Evolutionary conservation across 257 asterid genomes (phyloP).

Genomic region (Solanum clarkiae): DNA sequence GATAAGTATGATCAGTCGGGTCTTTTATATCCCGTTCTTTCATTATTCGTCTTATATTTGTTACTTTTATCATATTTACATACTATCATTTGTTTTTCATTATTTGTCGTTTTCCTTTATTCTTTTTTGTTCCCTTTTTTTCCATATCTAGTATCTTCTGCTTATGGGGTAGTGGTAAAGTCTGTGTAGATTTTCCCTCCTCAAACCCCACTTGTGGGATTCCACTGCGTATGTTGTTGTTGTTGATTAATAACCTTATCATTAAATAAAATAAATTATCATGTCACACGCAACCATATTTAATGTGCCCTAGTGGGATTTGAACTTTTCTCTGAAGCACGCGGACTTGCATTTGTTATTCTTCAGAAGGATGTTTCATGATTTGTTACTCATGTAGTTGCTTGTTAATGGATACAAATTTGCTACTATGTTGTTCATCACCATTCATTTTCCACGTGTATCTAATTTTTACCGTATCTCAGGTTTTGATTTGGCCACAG

Average conservation of each 20-base stretch:
- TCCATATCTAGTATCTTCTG: no score
- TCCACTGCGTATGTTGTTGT: no score
- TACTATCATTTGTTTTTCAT: no score
- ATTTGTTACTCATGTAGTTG: background rate
- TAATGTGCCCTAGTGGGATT: background rate
- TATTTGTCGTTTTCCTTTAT: no score
- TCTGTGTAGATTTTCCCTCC: no score
- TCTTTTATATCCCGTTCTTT: no score
- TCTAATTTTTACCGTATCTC: background rate
- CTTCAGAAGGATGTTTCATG: background rate
- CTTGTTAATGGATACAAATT: background rate
- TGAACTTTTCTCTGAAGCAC: background rate
- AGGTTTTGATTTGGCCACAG: conserved; percentile 33
- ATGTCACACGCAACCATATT: background rate
- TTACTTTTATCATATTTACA: no score
- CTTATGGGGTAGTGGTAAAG: no score
- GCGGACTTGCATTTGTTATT: background rate
- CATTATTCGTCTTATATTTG: no score
- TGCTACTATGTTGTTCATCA: background rate
- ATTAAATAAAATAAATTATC: background rate
- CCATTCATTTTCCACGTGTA: background rate
- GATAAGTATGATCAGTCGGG: no score
- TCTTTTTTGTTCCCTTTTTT: no score
- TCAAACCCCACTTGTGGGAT: no score
- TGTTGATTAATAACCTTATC: background rate